Conservation (phyloP, 768 basidiomycete genomes). For the Saitozyma podzolica region DNA sequence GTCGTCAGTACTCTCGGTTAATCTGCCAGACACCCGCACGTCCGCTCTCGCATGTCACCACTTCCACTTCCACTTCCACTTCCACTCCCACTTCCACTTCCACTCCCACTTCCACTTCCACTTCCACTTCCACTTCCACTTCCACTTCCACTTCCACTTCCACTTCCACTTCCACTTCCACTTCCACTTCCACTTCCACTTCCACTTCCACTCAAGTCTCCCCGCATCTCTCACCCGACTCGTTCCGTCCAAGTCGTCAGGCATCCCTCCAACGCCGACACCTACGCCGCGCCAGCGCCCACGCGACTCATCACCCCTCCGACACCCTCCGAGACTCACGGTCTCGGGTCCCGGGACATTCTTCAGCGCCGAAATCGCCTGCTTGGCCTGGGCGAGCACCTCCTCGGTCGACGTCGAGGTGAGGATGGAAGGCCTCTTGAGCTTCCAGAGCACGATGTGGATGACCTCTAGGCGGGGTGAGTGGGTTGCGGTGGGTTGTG, state of each 20-base stretch:
- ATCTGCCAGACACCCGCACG: neutral
- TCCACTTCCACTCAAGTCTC: no score
- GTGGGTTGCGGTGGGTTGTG: neutral
- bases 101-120: no score
- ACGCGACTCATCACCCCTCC: neutral
- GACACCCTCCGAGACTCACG: slow-evolving; percentile 17
- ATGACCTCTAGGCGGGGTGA: slow-evolving; percentile 37
- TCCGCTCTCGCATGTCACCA: no score
- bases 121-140: no score
- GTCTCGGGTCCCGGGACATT: slow-evolving; percentile 44
- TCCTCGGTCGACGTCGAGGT: slow-evolving; percentile 21
- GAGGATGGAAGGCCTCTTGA: slow-evolving; percentile 17
- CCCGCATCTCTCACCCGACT: no score
- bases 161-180: no score
- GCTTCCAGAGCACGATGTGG: slow-evolving; percentile 51
- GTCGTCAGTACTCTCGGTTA: neutral
- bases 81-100: no score
- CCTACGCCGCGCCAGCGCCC: neutral
- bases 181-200: no score
- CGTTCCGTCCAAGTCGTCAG: no score
- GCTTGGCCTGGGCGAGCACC: slow-evolving; percentile 30
- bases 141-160: no score
- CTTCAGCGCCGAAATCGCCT: slow-evolving; percentile 37
- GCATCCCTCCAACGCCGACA: no score
- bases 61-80: no score